A percentile compares a stretch with the other conserved stretches of the same genome.
These are phyloP conservation scores for Naganishia cerealis DNA, from an alignment of 1,284 basidiomycete species.

Conservation along the genomic window DNA sequence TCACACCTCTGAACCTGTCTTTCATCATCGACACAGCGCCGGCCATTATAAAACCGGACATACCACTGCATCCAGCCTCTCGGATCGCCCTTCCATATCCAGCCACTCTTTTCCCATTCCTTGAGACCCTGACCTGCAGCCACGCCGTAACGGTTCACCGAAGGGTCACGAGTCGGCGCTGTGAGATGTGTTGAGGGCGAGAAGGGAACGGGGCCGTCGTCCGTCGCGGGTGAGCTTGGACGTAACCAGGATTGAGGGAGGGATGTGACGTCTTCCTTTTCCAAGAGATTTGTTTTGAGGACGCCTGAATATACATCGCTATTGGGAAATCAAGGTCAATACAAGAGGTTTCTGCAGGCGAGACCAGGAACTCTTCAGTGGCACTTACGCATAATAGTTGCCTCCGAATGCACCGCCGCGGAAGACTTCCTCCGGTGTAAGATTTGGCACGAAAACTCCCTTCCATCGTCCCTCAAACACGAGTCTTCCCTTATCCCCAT, in stretches of 20 bases:
- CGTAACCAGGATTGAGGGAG: slow-evolving; percentile 27
- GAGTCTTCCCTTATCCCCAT: slow-evolving; percentile 45
- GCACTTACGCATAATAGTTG: slow-evolving; percentile 51
- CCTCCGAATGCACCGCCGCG: slow-evolving; percentile 56
- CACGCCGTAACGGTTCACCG: slow-evolving; percentile 53
- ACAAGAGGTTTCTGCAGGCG: neutral
- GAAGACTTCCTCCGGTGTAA: slow-evolving; percentile 57
- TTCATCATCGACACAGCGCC: slow-evolving; percentile 55
- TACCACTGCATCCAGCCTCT: slow-evolving; percentile 58
- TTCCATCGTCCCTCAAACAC: slow-evolving; percentile 52
- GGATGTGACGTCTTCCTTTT: slow-evolving; percentile 35
- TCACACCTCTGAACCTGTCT: slow-evolving; percentile 55
- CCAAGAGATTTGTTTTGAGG: slow-evolving; percentile 36
- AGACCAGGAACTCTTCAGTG: neutral
- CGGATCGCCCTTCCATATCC: slow-evolving; percentile 56
- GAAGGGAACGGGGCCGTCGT: neutral
- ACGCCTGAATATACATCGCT: slow-evolving; percentile 47
- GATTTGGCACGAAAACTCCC: slow-evolving; percentile 54
- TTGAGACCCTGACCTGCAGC: slow-evolving; percentile 55
- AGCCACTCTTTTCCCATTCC: slow-evolving; percentile 58
- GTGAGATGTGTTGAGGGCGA: slow-evolving; percentile 37
- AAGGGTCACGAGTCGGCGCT: slow-evolving; percentile 44
- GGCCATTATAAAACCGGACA: slow-evolving; percentile 55
- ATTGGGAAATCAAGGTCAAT: slow-evolving; percentile 6
- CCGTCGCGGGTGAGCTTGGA: slow-evolving; percentile 37